Conservation (phyloP, 2,329 filamentous ascomycete genomes). For the Monosporascus sp. region DNA sequence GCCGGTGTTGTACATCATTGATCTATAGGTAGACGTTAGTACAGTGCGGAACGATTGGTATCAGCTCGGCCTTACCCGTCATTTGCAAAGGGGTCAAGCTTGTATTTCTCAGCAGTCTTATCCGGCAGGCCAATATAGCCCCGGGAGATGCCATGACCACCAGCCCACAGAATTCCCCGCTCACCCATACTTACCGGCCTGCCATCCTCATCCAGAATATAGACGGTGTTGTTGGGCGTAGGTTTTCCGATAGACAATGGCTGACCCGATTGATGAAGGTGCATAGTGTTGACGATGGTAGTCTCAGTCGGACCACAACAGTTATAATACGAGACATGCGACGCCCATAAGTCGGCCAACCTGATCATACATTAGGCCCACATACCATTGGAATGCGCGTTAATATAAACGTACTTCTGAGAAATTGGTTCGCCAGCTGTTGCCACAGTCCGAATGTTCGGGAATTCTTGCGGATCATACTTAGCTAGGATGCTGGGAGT, state of each 20-base stretch:
- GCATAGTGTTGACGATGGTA: slow-evolving; percentile 54
- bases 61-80: slow-evolving; percentile 39
- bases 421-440: slow-evolving; percentile 50
- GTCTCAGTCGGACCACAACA: slow-evolving; percentile 57
- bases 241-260: slow-evolving; percentile 49
- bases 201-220: slow-evolving; percentile 44
- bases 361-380: slow-evolving; percentile 16
- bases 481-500: slow-evolving; percentile 51
- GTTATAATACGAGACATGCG: slow-evolving; percentile 45
- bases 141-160: slow-evolving; percentile 48
- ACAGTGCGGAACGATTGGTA: not conserved
- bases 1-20: slow-evolving; percentile 55
- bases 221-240: slow-evolving; percentile 52
- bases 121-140: slow-evolving; percentile 51
- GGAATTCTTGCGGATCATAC: slow-evolving; percentile 40
- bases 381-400: not conserved
- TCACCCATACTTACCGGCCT: slow-evolving; percentile 41
- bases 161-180: slow-evolving; percentile 52
- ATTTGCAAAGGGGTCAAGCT: slow-evolving; percentile 43
- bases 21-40: slow-evolving; percentile 20
- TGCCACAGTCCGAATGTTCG: slow-evolving; percentile 47
- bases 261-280: slow-evolving; percentile 40
- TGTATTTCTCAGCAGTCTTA: slow-evolving; percentile 45
- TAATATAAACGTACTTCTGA: slow-evolving; percentile 29
- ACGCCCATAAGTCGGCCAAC: slow-evolving; percentile 53